These are phyloP conservation scores for Musa troglodytarum DNA, from an alignment of 176 grass and related monocot genomes.

Conservation along the genomic window DNA sequence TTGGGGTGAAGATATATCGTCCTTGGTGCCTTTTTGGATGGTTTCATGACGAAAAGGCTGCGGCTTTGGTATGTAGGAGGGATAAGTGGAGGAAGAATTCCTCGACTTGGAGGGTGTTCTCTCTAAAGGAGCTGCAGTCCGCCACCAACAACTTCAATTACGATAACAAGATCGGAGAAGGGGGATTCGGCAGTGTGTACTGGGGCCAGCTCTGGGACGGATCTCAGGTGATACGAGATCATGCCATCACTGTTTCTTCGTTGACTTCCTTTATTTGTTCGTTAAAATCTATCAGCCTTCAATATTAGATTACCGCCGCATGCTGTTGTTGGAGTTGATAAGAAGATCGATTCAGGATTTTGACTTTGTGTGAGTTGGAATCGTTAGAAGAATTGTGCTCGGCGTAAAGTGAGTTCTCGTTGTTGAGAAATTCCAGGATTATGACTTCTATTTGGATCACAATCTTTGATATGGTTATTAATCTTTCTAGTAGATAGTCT, in stretches of 20 bases:
- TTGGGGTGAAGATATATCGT: background rate
- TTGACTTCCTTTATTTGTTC: background rate
- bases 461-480: no score
- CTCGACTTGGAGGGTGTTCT: slow-evolving; percentile 51
- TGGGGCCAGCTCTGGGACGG: slow-evolving; percentile 77
- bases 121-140: slow-evolving; percentile 62
- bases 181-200: slow-evolving; percentile 85
- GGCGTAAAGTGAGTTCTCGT: background rate
- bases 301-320: background rate
- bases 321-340: background rate
- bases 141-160: slow-evolving; percentile 94
- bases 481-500: no score
- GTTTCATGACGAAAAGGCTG: background rate
- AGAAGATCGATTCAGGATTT: background rate
- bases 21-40: background rate
- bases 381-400: background rate
- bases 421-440: background rate
- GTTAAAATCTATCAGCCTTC: background rate
- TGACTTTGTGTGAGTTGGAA: background rate
- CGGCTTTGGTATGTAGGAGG: slow-evolving; percentile 12
- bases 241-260: background rate
- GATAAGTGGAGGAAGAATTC: slow-evolving; percentile 59
- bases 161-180: slow-evolving; percentile 85
- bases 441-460: no score
- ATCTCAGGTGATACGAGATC: background rate